A percentile compares a stretch with the other conserved stretches of the same genome.
Conservation (phyloP, 768 basidiomycete species). For the Mycena latifolia region DNA sequence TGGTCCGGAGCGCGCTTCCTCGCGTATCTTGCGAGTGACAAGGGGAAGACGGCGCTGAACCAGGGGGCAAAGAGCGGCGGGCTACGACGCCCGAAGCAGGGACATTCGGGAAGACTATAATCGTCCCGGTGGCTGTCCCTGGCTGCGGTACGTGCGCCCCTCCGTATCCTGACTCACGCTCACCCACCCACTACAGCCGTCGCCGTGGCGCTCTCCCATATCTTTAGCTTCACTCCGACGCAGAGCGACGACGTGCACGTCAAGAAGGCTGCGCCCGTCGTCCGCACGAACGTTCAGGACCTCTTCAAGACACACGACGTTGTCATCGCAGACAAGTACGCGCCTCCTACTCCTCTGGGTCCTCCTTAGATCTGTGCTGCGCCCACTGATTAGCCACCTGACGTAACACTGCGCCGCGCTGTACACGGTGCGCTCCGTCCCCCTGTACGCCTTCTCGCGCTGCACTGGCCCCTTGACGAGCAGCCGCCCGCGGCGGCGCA, state of each 20-base stretch:
- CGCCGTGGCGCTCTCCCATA: conserved; percentile 77
- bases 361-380: too few relatives aligned
- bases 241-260: conserved; percentile 91
- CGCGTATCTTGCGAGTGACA: conserved; percentile 67
- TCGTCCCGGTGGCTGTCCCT: conserved; percentile 91
- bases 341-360: too few relatives aligned
- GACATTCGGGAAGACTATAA: conserved; percentile 76
- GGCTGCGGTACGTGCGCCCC: conserved; percentile 82
- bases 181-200: conserved; percentile 82
- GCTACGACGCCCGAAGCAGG: not conserved
- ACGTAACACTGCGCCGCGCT: conserved; percentile 80
- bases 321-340: conserved; percentile 94
- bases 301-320: conserved; percentile 76
- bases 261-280: conserved; percentile 79
- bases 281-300: conserved; percentile 77
- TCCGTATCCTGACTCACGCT: not conserved
- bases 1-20: too few relatives aligned
- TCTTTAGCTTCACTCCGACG: conserved; percentile 91
- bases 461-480: conserved; percentile 76
- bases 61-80: conserved; percentile 35
- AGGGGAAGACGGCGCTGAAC: conserved; percentile 51
- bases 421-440: conserved; percentile 62
- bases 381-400: conserved; percentile 87
- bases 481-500: conserved; percentile 74
- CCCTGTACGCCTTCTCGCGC: conserved; percentile 81